Conservation (phyloP, 2,329 filamentous ascomycete species). For the Colletotrichum sp. region DNA sequence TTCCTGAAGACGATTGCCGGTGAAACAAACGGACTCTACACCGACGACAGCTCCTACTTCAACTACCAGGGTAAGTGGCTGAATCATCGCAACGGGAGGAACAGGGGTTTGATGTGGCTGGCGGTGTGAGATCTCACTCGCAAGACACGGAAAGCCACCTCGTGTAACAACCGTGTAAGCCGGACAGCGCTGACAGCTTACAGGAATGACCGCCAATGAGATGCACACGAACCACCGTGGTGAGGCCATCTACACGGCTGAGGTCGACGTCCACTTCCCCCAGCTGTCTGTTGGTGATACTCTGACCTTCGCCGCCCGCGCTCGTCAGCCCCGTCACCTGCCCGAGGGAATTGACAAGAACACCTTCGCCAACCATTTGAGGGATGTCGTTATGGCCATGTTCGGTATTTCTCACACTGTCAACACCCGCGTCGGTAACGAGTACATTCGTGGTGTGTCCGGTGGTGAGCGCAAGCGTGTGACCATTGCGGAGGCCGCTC, state of each 20-base stretch:
- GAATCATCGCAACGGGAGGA: not conserved
- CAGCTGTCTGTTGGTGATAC: constrained; percentile 80
- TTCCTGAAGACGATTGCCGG: constrained; percentile 85
- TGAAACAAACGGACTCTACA: constrained; percentile 79
- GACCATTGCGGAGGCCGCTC: constrained; percentile 64
- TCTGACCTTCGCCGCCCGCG: constrained; percentile 76
- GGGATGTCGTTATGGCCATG: constrained; percentile 77
- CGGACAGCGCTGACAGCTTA: not conserved
- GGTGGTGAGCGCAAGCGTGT: constrained; percentile 76
- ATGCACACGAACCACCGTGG: constrained; percentile 82
- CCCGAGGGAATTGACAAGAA: constrained; percentile 61
- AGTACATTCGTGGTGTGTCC: constrained; percentile 76
- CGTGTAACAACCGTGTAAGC: not conserved
- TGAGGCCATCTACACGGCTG: constrained; percentile 86
- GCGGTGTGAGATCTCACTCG: not conserved
- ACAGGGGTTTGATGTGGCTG: not conserved
- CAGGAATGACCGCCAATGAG: constrained; percentile 69
- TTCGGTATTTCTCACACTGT: constrained; percentile 77
- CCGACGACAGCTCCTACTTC: constrained; percentile 74
- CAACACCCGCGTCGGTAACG: constrained; percentile 77
- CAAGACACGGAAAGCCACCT: not conserved
- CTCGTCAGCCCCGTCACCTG: constrained; percentile 67
- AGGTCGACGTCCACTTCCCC: constrained; percentile 84
- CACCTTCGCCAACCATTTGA: constrained; percentile 65
- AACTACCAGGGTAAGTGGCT: constrained; percentile 76